Base-by-base conservation (phyloP, 768 basidiomycete species). In the Tylopilus sp. region DNA sequence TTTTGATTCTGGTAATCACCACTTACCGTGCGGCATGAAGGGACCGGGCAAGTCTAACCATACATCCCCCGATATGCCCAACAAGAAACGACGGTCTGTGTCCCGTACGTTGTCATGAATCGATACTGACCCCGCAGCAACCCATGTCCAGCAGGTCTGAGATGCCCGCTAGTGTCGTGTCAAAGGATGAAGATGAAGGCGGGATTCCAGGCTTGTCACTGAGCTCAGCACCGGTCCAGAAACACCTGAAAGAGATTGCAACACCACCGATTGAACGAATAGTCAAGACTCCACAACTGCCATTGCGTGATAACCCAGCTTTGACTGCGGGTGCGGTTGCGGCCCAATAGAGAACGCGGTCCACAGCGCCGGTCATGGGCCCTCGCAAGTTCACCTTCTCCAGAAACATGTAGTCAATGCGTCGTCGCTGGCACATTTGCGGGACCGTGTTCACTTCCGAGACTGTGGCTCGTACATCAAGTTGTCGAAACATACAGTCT, bases 11-110 rank as follows among this genome's bases (percentile, higher is more conserved):
- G 12, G 62, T 50, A 15, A 53, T 50, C 47, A 41, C 57, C 47
- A 53, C 65, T 65, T 57, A 71, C 67, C 55, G 68, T 70, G 71
- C 51, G 28, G 58, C 42, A 40, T 64, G 64, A 79, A 88, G 85
- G 79, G 74, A 45, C 67, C 75, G 38, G 78, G 80, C 60, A 87
- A 86, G 61, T 79, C 83, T 28, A 76, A 69, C 56, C 77, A 85
- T 54, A 71, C 77, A 5, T 82, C 85, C 6, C 79, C 84, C 10
- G 86, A 88, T 53, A 73, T 81, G 71, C 86, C 87, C n/a, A 84
- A 85, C 63, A 89, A 89, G 76, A 86, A 85, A 67, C 80, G 81
- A 81, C 84, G 85, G 86, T 88, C 73, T 72, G 83, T 83, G 61
- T 60, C 62, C 65, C 62, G 57, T 48, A 30, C 30, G 51, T 30